Evolutionary conservation across 495 filamentous ascomycete species (phyloP).

Genomic region (Penicillium egyptiacum): DNA sequence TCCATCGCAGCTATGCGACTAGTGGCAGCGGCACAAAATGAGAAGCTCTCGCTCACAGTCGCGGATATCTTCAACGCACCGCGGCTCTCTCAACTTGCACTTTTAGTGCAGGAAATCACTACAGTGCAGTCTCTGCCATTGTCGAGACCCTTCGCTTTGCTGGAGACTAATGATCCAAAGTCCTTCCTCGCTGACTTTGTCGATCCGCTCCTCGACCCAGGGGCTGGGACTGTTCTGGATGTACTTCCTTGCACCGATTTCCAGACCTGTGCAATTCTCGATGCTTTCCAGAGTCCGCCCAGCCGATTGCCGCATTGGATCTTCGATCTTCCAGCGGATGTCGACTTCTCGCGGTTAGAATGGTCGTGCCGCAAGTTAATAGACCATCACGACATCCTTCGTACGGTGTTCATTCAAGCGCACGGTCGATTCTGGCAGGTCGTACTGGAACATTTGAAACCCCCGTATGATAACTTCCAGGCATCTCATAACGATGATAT

Average conservation of each 20-base stretch:
- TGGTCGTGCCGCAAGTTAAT: neutral
- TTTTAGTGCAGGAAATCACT: too few relatives aligned
- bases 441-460: neutral
- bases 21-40: neutral
- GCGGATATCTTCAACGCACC: too few relatives aligned
- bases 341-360: neutral
- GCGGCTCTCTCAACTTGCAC: too few relatives aligned
- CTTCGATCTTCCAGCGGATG: neutral
- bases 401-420: neutral
- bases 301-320: neutral
- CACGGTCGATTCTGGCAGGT: neutral
- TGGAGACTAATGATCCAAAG: too few relatives aligned
- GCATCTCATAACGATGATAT: neutral
- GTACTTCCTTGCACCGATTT: conserved; percentile 1
- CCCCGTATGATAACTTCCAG: neutral
- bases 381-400: neutral
- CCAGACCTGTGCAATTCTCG: neutral
- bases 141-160: too few relatives aligned
- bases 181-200: too few relatives aligned
- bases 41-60: too few relatives aligned
- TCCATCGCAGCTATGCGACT: neutral
- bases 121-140: too few relatives aligned
- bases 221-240: neutral
- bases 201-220: neutral
- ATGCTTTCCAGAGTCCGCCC: neutral